A percentile compares a stretch with the other conserved stretches of the same genome.
Conservation (phyloP, 805 yeast genomes). For the Yamadazyma endophytica region DNA sequence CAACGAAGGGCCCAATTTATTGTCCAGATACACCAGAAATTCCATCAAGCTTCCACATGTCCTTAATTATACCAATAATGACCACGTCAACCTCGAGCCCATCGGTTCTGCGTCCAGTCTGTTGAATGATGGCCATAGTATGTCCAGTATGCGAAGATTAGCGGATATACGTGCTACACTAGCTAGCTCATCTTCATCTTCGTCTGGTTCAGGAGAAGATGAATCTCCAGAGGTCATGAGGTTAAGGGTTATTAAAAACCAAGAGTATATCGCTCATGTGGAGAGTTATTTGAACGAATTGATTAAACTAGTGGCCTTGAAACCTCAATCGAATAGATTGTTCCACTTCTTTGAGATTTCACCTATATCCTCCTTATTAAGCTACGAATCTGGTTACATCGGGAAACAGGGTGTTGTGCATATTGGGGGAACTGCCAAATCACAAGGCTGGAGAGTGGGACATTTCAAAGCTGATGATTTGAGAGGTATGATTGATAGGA, state of each 20-base stretch:
- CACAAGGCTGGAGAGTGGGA: conserved; percentile 95
- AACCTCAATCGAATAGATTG: conserved; percentile 77
- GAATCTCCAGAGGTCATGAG: conserved; percentile 29
- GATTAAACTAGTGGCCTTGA: conserved; percentile 54
- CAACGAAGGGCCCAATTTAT: neutral
- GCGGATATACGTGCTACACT: conserved; percentile 27
- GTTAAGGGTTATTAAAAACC: conserved; percentile 22
- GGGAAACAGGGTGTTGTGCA: conserved; percentile 89
- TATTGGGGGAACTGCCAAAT: conserved; percentile 74
- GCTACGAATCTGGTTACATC: conserved; percentile 73
- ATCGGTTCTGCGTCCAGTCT: neutral
- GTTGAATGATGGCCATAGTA: conserved; percentile 1
- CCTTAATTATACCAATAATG: neutral
- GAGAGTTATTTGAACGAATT: conserved; percentile 67
- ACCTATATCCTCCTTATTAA: conserved; percentile 76
- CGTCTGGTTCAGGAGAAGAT: conserved; percentile 10
- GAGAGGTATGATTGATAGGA: conserved; percentile 84
- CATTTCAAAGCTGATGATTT: conserved; percentile 78
- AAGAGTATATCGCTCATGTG: conserved; percentile 43
- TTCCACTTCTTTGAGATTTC: conserved; percentile 89
- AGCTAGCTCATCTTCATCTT: conserved; percentile 17
- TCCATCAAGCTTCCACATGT: neutral
- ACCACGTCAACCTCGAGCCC: neutral
- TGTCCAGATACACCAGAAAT: neutral
- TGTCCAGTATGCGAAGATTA: conserved; percentile 17